Evolutionary conservation across 805 yeast genomes (phyloP), one percentile per base, ranked within the genome.

Genomic region (Nakazawaea molendinolei): DNA sequence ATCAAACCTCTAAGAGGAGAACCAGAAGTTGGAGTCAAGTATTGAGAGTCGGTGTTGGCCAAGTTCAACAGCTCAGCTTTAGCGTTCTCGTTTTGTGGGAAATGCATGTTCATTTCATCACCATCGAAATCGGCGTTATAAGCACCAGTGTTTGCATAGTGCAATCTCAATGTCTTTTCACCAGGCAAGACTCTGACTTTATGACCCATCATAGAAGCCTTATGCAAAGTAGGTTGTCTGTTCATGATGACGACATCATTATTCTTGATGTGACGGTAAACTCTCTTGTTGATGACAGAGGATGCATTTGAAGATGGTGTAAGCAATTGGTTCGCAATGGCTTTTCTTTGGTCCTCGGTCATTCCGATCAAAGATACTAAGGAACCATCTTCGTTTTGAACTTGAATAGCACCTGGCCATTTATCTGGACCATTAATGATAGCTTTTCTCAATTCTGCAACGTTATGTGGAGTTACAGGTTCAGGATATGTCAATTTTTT

Each of bases 161-260:
- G 99, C 60, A 92, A 68, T 55, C 99, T 77, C 51, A 92, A 68
- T 4, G 98, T 94, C 69, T 92, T 92, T 57, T 92, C 98, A 41
- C 95, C 95, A 4, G 97, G 98, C 49, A 92, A 69, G 22, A 92
- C 98, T 52, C 96, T 76, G 29, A 92, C 98, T 55, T 81, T 85
- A 63, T 92, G 99, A 48, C 98, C 98, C 99, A 92, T 92, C 96
- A 92, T 92, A 20, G 98, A 94, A 31, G 98, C 98, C 65, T 92
- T 92, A 67, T 92, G 99, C 58, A 92, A 72, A 12, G 98, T 90
- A 32, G 99, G 98, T 67, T 92, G 99, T 69, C 99, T 89, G 66
- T 92, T 92, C 97, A 94, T 92, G 27, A 94, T 60, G 33, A 94
- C 97, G 42, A 92, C 89, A 61, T 94, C 99, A 46, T 86, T 81